Base-by-base conservation (phyloP, 1,139 yeast genomes). In the Candida labiduridarum region DNA sequence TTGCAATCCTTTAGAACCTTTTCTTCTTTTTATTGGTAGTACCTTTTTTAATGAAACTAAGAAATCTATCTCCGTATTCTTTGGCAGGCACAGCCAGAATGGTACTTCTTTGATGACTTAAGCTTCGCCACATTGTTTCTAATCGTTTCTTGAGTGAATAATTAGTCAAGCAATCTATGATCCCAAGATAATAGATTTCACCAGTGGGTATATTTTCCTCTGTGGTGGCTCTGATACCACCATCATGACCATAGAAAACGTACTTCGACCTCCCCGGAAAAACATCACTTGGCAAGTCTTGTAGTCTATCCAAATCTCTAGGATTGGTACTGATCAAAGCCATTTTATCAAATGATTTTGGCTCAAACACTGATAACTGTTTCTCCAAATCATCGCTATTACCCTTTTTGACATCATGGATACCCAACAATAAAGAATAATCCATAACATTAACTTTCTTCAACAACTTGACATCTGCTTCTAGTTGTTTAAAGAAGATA, bases 141-240 rank as follows among this genome's bases (percentile, higher is more conserved):
- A 91, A 66, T 54, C 82, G 79, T 65, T 95, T 95, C 59, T 83
- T 71, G 25, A 86, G 67, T 1, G 91, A 87, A 64, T 95, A 95
- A 53, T 86, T 83, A 0, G 99, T 95, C 56, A 95, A 74, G 68
- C 96, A 92, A 65, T 95, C 99, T 60, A 95, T 95, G 44, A 95
- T 85, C 12, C 99, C 99, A 59, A 95, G 71, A 63, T 92, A 95
- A 68, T 95, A 95, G 12, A 95, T 83, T 52, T 87, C 83, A 27
- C 82, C 76, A 44, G 83, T 65, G 27, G 91, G 90, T 46, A 80
- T 77, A 60, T 89, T 79, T 46, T 78, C 64, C 46, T 76, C 83
- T 60, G 87, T 83, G 0, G 96, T 85, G 1, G 96, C 86, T 49
- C 87, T 74, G 43, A 89, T 84, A 7, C 98, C 99, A 19, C 97